A percentile compares a stretch with the other conserved stretches of the same genome.
Evolutionary conservation across 768 basidiomycete genomes (phyloP).

Genomic region (Termitomyces sp.): DNA sequence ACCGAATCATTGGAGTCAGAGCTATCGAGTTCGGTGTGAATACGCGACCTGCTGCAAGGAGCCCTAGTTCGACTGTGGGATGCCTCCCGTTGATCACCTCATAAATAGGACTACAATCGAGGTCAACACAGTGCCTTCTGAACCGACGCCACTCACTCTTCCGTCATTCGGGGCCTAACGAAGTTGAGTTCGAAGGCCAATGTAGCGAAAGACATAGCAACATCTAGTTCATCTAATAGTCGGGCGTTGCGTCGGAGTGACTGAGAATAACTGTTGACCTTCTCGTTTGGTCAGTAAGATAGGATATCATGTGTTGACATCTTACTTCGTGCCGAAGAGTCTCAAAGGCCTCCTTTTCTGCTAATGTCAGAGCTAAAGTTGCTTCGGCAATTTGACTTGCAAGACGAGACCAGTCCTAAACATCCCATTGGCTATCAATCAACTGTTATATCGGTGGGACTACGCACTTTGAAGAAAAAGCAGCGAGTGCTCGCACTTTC

Average conservation of each 20-base stretch:
- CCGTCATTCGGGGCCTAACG: slow-evolving; percentile 63
- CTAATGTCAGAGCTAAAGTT: slow-evolving; percentile 43
- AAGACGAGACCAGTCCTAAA: slow-evolving; percentile 71
- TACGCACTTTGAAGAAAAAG: slow-evolving; percentile 61
- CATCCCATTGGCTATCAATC: background rate
- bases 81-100: slow-evolving; percentile 81
- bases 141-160: slow-evolving; percentile 49
- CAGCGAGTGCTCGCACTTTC: slow-evolving; percentile 64
- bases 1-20: slow-evolving; percentile 53
- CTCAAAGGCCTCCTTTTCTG: slow-evolving; percentile 75
- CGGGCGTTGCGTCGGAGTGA: slow-evolving; percentile 71
- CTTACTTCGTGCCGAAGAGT: slow-evolving; percentile 61
- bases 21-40: slow-evolving; percentile 84
- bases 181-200: slow-evolving; percentile 78
- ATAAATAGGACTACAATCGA: slow-evolving; percentile 45
- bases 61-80: slow-evolving; percentile 88
- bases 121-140: background rate
- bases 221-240: slow-evolving; percentile 85
- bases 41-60: slow-evolving; percentile 65
- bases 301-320: slow-evolving; percentile 1
- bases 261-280: slow-evolving; percentile 62
- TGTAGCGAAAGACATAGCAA: slow-evolving; percentile 75
- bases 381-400: slow-evolving; percentile 66
- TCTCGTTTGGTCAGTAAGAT: background rate
- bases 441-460: background rate